Evolutionary conservation across 495 filamentous ascomycete species (phyloP).

Genomic region (Hyaloscypha variabilis): DNA sequence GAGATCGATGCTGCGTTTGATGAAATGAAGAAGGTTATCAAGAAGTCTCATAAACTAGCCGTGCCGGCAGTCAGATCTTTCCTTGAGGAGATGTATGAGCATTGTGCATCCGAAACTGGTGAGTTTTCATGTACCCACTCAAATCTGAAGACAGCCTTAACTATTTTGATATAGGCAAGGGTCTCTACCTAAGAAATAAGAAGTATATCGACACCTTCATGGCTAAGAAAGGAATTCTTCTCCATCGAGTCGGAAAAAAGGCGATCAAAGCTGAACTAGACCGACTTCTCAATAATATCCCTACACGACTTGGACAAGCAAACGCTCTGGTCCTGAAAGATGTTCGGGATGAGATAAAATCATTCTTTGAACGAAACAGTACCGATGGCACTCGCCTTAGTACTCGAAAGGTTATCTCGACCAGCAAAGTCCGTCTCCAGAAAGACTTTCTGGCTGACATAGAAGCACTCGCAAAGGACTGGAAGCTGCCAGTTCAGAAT

Average conservation of each 20-base stretch:
- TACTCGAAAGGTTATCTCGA: conserved; percentile 3
- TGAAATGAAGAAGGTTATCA: conserved; percentile 3
- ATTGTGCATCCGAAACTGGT: conserved; percentile 9
- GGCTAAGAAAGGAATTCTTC: background rate
- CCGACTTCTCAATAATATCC: conserved; percentile 3
- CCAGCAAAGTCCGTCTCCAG: conserved; percentile 4
- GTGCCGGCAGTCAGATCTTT: conserved; percentile 6
- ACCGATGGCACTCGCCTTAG: background rate
- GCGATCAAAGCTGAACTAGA: conserved; percentile 6
- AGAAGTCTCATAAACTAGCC: background rate
- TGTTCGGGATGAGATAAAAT: conserved; percentile 8
- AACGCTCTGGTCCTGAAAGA: background rate
- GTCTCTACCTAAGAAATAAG: conserved; percentile 12
- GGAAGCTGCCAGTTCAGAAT: background rate
- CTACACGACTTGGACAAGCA: background rate
- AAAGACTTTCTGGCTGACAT: background rate
- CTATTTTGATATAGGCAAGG: conserved; percentile 1
- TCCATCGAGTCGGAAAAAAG: conserved; percentile 1
- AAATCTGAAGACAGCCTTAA: background rate
- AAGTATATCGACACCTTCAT: background rate
- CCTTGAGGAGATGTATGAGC: conserved; percentile 14
- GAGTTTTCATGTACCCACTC: background rate
- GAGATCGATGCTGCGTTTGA: background rate
- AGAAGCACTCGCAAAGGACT: background rate
- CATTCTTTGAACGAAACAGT: conserved; percentile 17